These are phyloP conservation scores for Phytophthora cactorum DNA, from an alignment of 352 stramenopile genomes.

Conservation along the genomic window DNA sequence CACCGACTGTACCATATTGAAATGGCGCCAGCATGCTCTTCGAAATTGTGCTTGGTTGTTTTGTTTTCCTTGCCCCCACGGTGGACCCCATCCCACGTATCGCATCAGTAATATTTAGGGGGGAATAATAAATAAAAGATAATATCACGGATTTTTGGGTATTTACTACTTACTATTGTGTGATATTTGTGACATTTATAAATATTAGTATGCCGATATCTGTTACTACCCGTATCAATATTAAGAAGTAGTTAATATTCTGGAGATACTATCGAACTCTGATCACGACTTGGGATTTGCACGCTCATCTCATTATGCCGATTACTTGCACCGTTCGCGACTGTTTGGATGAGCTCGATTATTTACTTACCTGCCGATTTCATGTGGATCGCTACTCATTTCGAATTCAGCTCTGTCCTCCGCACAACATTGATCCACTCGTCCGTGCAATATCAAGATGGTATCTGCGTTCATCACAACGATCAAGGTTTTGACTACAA, in stretches of 20 bases:
- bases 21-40: no score
- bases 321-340: conserved; percentile 7
- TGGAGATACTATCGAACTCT: not conserved
- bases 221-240: no score
- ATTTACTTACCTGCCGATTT: not conserved
- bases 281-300: conserved; percentile 5
- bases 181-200: no score
- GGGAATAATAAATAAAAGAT: no score
- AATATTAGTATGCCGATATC: no score
- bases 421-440: not conserved
- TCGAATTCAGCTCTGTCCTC: conserved; percentile 1
- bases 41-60: no score
- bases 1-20: no score
- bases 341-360: conserved; percentile 10
- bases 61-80: no score
- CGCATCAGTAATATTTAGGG: no score
- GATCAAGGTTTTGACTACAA: conserved; percentile 34
- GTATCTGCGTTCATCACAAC: conserved; percentile 30
- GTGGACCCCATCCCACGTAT: no score
- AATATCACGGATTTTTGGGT: no score
- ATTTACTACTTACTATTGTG: no score
- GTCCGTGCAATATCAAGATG: conserved; percentile 7
- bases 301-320: conserved; percentile 18
- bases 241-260: not conserved
- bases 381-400: not conserved